Evolutionary conservation across 2,329 filamentous ascomycete genomes (phyloP).

Genomic region (Pseudogymnoascus sp.): DNA sequence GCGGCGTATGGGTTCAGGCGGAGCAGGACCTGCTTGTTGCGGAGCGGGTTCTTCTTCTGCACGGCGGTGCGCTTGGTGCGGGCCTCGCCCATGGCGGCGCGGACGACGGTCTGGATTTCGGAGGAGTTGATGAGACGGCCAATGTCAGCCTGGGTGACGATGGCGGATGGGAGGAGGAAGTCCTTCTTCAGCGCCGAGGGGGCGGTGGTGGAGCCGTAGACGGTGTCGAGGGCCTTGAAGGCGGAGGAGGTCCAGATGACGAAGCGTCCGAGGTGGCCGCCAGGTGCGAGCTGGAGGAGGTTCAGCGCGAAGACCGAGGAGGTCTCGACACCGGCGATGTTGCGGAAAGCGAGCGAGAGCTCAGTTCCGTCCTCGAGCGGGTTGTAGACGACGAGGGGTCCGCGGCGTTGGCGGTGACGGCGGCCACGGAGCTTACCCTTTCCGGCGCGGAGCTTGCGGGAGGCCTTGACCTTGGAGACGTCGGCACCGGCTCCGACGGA

Average conservation of each 20-base stretch:
- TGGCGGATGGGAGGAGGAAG: slow-evolving; percentile 89
- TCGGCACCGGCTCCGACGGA: slow-evolving; percentile 84
- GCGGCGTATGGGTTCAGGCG: slow-evolving; percentile 97
- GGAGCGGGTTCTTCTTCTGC: slow-evolving; percentile 99
- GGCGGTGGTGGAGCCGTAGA: slow-evolving; percentile 90
- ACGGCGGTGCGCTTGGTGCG: slow-evolving; percentile 82
- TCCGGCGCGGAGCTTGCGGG: slow-evolving; percentile 93
- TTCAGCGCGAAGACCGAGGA: slow-evolving; percentile 88
- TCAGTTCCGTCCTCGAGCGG: slow-evolving; percentile 91
- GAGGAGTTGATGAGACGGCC: slow-evolving; percentile 98
- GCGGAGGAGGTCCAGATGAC: slow-evolving; percentile 97
- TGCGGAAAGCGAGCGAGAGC: slow-evolving; percentile 91
- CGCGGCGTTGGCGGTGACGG: slow-evolving; percentile 94
- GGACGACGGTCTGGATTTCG: slow-evolving; percentile 94
- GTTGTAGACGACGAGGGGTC: slow-evolving; percentile 96
- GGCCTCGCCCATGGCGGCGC: slow-evolving; percentile 81
- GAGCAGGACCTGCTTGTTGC: slow-evolving; percentile 97
- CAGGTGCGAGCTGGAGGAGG: slow-evolving; percentile 97
- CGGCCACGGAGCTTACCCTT: slow-evolving; percentile 98
- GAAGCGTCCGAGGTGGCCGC: slow-evolving; percentile 98
- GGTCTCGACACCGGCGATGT: slow-evolving; percentile 97
- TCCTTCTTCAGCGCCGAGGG: slow-evolving; percentile 95
- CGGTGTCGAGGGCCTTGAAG: slow-evolving; percentile 90
- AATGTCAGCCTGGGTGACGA: slow-evolving; percentile 91
- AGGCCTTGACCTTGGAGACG: slow-evolving; percentile 90